Conservation (phyloP, 176 grass and related monocot species). For the Juncus inflexus region DNA sequence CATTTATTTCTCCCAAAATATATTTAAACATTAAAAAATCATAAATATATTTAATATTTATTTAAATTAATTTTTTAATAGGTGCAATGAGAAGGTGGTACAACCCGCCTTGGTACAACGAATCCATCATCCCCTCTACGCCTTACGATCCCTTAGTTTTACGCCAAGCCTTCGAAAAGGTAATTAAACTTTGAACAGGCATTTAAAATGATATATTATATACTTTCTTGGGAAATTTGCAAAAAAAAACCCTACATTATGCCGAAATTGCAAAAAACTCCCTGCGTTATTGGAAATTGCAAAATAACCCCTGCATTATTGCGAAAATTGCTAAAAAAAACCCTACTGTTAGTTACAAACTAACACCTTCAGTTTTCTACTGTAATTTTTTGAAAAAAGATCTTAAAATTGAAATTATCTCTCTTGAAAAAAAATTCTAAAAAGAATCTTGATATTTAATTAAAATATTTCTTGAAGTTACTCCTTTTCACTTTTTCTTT, state of each 20-base stretch:
- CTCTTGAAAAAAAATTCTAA: too few species aligned
- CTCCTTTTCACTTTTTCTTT: too few species aligned
- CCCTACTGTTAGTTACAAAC: too few species aligned
- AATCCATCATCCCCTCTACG: conserved; percentile 67
- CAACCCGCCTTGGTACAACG: conserved; percentile 87
- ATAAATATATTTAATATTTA: not conserved
- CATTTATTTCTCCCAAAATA: conserved; percentile 22
- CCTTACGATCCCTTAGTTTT: conserved; percentile 75
- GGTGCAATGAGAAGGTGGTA: conserved; percentile 85
- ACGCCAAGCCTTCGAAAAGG: conserved; percentile 84
- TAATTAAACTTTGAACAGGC: not conserved
- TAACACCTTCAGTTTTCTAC: too few species aligned
- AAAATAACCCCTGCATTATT: too few species aligned
- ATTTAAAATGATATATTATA: conserved; percentile 2
- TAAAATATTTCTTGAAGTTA: not conserved
- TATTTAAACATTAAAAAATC: conserved; percentile 6
- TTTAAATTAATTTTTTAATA: conserved; percentile 26
- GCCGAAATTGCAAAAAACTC: too few species aligned
- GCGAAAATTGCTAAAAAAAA: too few species aligned
- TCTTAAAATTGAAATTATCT: too few species aligned
- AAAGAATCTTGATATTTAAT: not conserved
- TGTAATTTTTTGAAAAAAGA: too few species aligned
- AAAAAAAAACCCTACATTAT: too few species aligned
- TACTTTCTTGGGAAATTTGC: too few species aligned
- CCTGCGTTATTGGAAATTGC: too few species aligned